These are phyloP conservation scores for Bipolaris cookei DNA, from an alignment of 2,329 filamentous ascomycete species.

Conservation along the genomic window DNA sequence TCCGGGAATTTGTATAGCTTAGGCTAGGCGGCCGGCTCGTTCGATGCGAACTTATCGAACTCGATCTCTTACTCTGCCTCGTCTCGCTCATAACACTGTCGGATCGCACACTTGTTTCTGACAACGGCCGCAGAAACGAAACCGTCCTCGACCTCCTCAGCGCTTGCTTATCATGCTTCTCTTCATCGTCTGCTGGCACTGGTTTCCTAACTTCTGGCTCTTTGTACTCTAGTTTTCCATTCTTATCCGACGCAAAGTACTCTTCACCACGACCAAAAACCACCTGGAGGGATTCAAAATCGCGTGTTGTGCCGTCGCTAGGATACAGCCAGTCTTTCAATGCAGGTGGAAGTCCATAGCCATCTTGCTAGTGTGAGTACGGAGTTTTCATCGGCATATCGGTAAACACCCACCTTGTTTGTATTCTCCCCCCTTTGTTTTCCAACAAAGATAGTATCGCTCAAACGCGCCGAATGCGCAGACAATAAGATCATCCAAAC, in stretches of 20 bases:
- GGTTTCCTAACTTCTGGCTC: conserved; percentile 37
- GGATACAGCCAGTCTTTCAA: conserved; percentile 48
- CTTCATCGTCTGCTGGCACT: conserved; percentile 15
- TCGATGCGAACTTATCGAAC: conserved; percentile 25
- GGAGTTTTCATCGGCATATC: no score
- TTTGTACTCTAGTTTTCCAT: conserved; percentile 48
- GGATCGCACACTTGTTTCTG: conserved; percentile 27
- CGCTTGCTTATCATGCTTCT: conserved; percentile 29
- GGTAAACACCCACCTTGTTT: conserved; percentile 40
- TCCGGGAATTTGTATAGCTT: conserved; percentile 27
- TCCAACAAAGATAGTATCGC: conserved; percentile 51
- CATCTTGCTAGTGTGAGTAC: conserved; percentile 29
- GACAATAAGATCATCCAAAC: conserved; percentile 48
- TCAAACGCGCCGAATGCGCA: conserved; percentile 51
- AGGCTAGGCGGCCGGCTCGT: conserved; percentile 32
- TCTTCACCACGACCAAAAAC: conserved; percentile 50
- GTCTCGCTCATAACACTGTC: conserved; percentile 17
- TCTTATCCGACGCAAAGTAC: conserved; percentile 50
- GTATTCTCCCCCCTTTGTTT: conserved; percentile 43
- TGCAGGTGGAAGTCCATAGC: conserved; percentile 43
- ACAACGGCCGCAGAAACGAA: conserved; percentile 37
- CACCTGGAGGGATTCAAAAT: conserved; percentile 47
- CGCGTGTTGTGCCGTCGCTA: conserved; percentile 35
- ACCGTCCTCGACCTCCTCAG: conserved; percentile 40
- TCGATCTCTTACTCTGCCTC: conserved; percentile 23